Base-by-base conservation (phyloP, 176 grass and related monocot species). In the Cocos nucifera region DNA sequence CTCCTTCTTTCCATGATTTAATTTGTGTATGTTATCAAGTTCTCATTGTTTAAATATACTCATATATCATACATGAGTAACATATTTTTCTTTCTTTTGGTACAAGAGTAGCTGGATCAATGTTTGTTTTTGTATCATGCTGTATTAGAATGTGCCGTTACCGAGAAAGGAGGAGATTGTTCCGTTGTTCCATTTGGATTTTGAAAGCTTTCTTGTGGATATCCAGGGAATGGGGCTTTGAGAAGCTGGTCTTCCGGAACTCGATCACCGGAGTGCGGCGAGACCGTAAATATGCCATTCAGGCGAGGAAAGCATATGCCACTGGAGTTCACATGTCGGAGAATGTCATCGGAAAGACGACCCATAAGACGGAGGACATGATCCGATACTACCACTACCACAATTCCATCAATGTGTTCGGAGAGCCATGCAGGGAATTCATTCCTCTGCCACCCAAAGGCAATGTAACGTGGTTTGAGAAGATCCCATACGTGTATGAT, bases 371-470 rank as follows among this genome's bases (percentile, higher is more conserved):
- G 0, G 92, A 96, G 67, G 79, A 83, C 21, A 80, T 96, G 61
- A 88, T 96, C 49, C 72, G 81, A 0, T 96, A 96, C 75, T 96
- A 96, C 69, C 92, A 96, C 63, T 96, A 96, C 75, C 92, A 96
- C 70, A 90, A 90, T 26, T 85, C 92, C 12, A 96, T 96, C 65
- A 96, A 96, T 27, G 83, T 88, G 0, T 68, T 85, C 1, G 72
- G 80, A 4, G 87, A 96, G 58, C 69, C 86, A 8, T 96, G 92
- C 69, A 80, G 65, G 0, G 80, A 87, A 63, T 78, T 96, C 39
- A 79, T 81, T 54, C 56, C 78, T 1, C n/a, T 90, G 22, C 87
- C 87, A 0, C 64, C 73, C 3, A 65, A 79, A 19, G 83, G 87
- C 54, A 83, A 75, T 16, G 8, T 76, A 14, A 83, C 58, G 55